A percentile compares a stretch with the other conserved stretches of the same genome.
Conservation (phyloP, 495 filamentous ascomycete genomes). For the Penicillium turbatum region DNA sequence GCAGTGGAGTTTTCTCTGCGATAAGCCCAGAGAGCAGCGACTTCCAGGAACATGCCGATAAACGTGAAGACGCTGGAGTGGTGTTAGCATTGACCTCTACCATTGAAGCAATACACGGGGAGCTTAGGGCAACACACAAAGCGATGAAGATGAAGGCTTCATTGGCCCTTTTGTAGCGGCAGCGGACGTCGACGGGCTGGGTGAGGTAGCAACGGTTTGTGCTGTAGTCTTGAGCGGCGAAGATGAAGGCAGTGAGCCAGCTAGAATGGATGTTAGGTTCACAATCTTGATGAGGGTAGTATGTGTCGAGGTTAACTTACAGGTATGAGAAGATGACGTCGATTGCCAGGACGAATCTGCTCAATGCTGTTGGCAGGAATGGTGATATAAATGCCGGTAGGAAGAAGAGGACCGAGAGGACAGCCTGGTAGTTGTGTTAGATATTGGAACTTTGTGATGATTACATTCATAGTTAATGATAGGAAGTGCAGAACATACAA, state of each 20-base stretch:
- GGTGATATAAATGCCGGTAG: conserved; percentile 52
- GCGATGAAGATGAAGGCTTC: conserved; percentile 60
- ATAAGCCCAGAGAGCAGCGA: conserved; percentile 47
- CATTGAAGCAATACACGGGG: too few relatives aligned
- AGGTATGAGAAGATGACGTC: conserved; percentile 62
- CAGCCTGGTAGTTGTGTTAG: conserved; percentile 33
- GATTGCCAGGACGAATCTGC: conserved; percentile 47
- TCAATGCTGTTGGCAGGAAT: conserved; percentile 39
- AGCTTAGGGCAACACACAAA: conserved; percentile 44
- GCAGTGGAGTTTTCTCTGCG: conserved; percentile 20
- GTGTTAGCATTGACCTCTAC: neutral
- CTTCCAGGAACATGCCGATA: conserved; percentile 52
- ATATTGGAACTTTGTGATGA: neutral
- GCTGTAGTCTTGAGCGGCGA: conserved; percentile 54
- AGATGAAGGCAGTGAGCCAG: conserved; percentile 60
- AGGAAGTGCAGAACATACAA: conserved; percentile 40
- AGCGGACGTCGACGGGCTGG: conserved; percentile 29
- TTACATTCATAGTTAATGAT: neutral
- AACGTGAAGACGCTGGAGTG: conserved; percentile 38
- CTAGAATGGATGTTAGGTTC: conserved; percentile 23
- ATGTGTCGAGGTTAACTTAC: conserved; percentile 23
- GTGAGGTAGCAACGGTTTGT: conserved; percentile 31
- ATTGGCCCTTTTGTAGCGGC: conserved; percentile 42
- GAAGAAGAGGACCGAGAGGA: conserved; percentile 56
- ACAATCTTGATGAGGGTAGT: neutral